Percentiles rank a stretch among this genome's conserved stretches.
phyloP scores from a whole-genome alignment of 1,139 yeast species.

The Magnusiomyces starmeri region DNA sequence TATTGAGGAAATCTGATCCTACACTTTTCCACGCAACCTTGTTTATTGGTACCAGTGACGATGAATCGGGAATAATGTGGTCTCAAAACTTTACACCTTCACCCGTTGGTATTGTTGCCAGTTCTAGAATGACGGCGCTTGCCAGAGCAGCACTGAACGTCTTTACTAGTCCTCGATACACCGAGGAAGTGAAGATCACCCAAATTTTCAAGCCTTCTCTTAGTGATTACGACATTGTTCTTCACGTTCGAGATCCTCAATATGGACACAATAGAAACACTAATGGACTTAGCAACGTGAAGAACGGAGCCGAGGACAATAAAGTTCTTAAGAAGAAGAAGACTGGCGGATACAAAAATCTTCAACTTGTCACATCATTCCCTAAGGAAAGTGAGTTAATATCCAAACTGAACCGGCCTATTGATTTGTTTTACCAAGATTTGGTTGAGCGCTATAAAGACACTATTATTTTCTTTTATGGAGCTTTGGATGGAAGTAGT shows the following conservation, averaged over 20 bases:
- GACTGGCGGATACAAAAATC: conserved; percentile 51
- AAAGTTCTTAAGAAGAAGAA: not conserved
- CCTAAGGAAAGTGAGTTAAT: conserved; percentile 12
- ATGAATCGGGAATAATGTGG: conserved; percentile 80
- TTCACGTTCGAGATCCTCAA: conserved; percentile 36
- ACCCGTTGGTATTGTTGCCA: conserved; percentile 41
- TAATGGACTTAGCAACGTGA: conserved; percentile 50
- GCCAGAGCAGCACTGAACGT: conserved; percentile 66
- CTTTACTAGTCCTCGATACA: conserved; percentile 40
- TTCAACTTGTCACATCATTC: conserved; percentile 29
- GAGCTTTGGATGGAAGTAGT: conserved; percentile 19
- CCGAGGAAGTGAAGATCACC: conserved; percentile 38
- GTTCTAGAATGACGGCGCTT: conserved; percentile 80
- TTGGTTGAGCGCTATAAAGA: conserved; percentile 36
- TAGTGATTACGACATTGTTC: conserved; percentile 74
- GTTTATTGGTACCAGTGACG: conserved; percentile 75
- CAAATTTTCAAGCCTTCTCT: conserved; percentile 72
- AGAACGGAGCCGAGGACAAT: not conserved
- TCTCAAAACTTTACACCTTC: conserved; percentile 65
- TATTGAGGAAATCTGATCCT: conserved; percentile 71
- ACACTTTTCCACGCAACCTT: conserved; percentile 70
- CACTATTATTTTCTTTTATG: conserved; percentile 48
- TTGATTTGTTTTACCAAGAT: conserved; percentile 29
- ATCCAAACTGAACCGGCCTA: conserved; percentile 7
- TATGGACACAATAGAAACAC: conserved; percentile 28